Evolutionary conservation across 2,329 filamentous ascomycete genomes (phyloP), one percentile per base, ranked within the genome.

Genomic region (Diaporthe ampelina): DNA sequence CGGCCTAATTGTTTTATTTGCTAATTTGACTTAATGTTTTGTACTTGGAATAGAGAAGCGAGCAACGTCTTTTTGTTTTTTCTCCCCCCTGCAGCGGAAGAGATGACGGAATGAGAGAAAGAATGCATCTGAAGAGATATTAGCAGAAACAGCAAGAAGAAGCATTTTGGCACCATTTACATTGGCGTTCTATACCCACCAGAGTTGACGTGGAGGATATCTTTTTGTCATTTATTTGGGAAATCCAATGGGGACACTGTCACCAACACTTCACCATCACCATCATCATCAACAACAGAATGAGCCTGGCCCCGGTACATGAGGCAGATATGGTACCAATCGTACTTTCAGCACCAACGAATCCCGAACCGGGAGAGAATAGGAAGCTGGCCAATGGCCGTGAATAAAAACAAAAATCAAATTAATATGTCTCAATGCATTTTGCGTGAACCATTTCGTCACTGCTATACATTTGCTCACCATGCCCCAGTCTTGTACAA

Each of bases 161-260:
- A 68, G 70, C 59, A 73, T 68, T 56, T 58, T 73, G 29, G 40
- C 48, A 73, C 54, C 58, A 67, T 68, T 73, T 63, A 73, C 35
- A 73, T 35, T 45, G 59, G 70, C 70, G 59, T 68, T 73, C 52
- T 73, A 73, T 73, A 73, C 70, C 70, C 70, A 45, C 17, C 59
- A 67, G 63, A 67, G 21, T 26, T 67, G 17, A 40, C 15, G 63
- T 50, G 61, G 63, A 67, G 63, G 63, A 67, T 26, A 37, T 67
- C 29, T 67, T 50, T 48, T 37, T 13, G 19, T 52, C 21, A 6
- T 32, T 37, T 37, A 52, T 52, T 67, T 37, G 13, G 45, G 63
- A n/a, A 40, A 26, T 17, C 3, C 19, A 24, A 54, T 13, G 21
- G 61, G 24, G 19, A 52, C 26, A n/a, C 21, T 4, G 4, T 40